Conservation (phyloP, 176 grass and related monocot species). For the Carex pumila region DNA sequence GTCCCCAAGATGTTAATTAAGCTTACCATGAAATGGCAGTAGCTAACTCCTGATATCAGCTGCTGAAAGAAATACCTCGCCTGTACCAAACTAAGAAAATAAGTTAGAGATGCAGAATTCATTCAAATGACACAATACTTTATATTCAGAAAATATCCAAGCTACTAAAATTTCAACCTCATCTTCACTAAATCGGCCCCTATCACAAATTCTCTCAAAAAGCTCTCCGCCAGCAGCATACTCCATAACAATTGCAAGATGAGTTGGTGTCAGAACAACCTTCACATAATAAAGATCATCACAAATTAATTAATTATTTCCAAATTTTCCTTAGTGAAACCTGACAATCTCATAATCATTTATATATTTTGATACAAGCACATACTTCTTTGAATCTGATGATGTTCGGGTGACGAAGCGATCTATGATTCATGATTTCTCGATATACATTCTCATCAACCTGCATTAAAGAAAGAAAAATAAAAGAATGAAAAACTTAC, state of each 20-base stretch:
- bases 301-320: background rate
- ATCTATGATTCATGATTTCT: constrained; percentile 94
- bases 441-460: constrained; percentile 93
- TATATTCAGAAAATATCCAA: constrained; percentile 15
- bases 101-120: constrained; percentile 6
- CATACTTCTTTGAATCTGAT: constrained; percentile 92
- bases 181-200: constrained; percentile 82
- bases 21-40: constrained; percentile 74
- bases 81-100: constrained; percentile 38
- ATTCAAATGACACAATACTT: background rate
- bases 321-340: background rate
- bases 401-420: constrained; percentile 91
- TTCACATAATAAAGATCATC: constrained; percentile 26
- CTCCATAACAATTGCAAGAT: constrained; percentile 93
- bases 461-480: constrained; percentile 25
- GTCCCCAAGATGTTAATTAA: background rate
- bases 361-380: background rate
- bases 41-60: constrained; percentile 90
- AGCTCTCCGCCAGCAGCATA: constrained; percentile 84
- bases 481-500: background rate
- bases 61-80: constrained; percentile 89
- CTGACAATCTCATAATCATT: background rate
- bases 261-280: constrained; percentile 78
- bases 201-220: constrained; percentile 81
- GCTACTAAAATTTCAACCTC: constrained; percentile 48